Conservation (phyloP, 371 early-diverging fungal genomes). For the Paramicrosporidium saccamoebae region DNA sequence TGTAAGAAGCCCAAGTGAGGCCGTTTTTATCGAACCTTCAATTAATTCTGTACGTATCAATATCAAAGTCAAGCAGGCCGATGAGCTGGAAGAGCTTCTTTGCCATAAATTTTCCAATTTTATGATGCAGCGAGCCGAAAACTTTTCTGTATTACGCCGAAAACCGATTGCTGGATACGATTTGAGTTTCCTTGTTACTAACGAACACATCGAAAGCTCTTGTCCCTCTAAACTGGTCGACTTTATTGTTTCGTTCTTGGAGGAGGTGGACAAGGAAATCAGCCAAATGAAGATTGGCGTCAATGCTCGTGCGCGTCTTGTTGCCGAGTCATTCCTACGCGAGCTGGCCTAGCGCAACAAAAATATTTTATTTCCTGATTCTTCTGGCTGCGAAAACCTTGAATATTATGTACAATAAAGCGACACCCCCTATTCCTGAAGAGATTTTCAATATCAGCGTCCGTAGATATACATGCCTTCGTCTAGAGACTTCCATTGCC, state of each 20-base stretch:
- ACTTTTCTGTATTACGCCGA: constrained; percentile 66
- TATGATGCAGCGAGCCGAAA: constrained; percentile 81
- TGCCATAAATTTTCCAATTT: constrained; percentile 85
- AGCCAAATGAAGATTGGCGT: constrained; percentile 85
- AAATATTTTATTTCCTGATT: not conserved
- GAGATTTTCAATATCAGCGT: no score
- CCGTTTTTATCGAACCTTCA: constrained; percentile 61
- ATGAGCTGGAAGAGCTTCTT: constrained; percentile 77
- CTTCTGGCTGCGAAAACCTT: no score
- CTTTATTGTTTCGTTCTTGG: constrained; percentile 90
- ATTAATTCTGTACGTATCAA: constrained; percentile 74
- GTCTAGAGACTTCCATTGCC: no score
- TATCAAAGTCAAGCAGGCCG: constrained; percentile 88
- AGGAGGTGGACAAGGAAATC: constrained; percentile 92
- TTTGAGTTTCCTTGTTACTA: constrained; percentile 74
- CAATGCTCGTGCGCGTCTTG: constrained; percentile 73
- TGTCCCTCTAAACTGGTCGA: constrained; percentile 88
- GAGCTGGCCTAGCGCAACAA: constrained; percentile 8
- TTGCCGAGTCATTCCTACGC: constrained; percentile 39
- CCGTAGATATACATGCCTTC: no score
- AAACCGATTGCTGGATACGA: constrained; percentile 81
- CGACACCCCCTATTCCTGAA: no score
- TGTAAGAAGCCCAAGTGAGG: constrained; percentile 75
- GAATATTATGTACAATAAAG: no score
- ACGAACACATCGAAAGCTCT: constrained; percentile 83